Evolutionary conservation across 495 filamentous ascomycete species (phyloP).

Genomic region (Aspergillus conjunctus): DNA sequence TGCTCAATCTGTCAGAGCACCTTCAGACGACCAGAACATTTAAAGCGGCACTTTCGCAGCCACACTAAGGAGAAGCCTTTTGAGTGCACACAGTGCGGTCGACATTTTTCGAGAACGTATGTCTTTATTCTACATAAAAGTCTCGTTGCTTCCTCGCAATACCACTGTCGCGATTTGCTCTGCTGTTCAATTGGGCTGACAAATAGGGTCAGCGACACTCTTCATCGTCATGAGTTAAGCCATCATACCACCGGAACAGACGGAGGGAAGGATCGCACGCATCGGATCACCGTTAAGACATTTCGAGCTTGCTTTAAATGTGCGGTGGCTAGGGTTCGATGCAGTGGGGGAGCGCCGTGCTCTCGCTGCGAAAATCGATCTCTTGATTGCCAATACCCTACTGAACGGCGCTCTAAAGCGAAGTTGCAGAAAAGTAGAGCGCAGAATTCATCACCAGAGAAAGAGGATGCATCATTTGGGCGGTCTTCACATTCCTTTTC

Average conservation of each 20-base stretch:
- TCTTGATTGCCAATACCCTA: conserved; percentile 55
- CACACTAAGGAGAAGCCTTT: conserved; percentile 73
- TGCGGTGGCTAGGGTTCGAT: conserved; percentile 57
- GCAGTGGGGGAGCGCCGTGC: conserved; percentile 57
- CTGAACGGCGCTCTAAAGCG: conserved; percentile 44
- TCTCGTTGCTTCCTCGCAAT: neutral
- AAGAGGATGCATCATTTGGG: conserved; percentile 20
- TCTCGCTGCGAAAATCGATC: conserved; percentile 53
- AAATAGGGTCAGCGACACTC: conserved; percentile 47
- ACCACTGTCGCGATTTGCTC: neutral
- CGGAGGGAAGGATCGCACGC: conserved; percentile 43
- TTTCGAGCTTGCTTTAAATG: conserved; percentile 59
- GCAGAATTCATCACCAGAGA: conserved; percentile 16
- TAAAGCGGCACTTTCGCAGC: conserved; percentile 71
- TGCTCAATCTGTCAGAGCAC: conserved; percentile 56
- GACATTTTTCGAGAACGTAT: conserved; percentile 66
- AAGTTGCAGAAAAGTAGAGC: conserved; percentile 28
- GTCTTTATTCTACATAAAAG: conserved; percentile 14
- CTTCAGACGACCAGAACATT: conserved; percentile 69
- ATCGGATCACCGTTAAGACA: conserved; percentile 49
- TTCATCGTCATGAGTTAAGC: conserved; percentile 58
- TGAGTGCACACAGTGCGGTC: conserved; percentile 65
- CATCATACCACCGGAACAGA: conserved; percentile 47
- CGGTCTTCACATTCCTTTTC: conserved; percentile 15
- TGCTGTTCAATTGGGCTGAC: neutral